Base-by-base conservation (phyloP, 805 yeast species). In the Saccharomycopsis capsularis region DNA sequence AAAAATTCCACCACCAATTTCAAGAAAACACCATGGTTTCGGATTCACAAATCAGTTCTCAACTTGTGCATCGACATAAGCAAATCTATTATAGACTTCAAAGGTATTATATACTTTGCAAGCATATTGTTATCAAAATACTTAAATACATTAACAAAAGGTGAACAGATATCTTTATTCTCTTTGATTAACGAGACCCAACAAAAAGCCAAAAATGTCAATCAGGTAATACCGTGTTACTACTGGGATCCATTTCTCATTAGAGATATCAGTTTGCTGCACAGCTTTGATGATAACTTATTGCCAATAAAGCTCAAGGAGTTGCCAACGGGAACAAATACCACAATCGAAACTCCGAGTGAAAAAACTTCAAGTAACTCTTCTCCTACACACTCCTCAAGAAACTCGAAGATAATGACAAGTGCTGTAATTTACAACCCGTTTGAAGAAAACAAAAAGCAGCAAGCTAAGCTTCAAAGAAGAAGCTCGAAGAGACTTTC, bases 211-310 rank as follows among this genome's bases (percentile, higher is more conserved):
- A 59, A 53, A 13, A 56, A 53, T 1, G 44, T 53, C 15, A 58
- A 64, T 11, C 50, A 59, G 49, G 29, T 47, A 6, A 55, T 68
- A 11, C 56, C 56, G 1, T 53, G 65, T 9, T 64, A 68, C 1
- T 87, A 86, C 58, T 86, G 95, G 86, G 96, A 91, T 62, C 79
- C 82, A 0, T 74, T 70, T 48, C 48, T 91, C 6, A 66, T 86
- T 1, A 68, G 90, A 52, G 73, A 70, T 24, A 66, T 80, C 7
- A 59, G 62, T 21, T 61, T 78, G 1, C 57, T 63, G 5, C 59
- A 60, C 30, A 51, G 51, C 15, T 53, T 50, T 40, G 57, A 54
- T 52, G 48, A 54, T 42, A 47, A 47, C 29, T 47, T 55, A 29
- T 18, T 34, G 13, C 56, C 54, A 13, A 46, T 44, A 3, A 46